Percentiles rank a stretch among this genome's conserved stretches.
phyloP scores from a whole-genome alignment of 345 rosid genomes.

The Arabidopsis arenosa region DNA sequence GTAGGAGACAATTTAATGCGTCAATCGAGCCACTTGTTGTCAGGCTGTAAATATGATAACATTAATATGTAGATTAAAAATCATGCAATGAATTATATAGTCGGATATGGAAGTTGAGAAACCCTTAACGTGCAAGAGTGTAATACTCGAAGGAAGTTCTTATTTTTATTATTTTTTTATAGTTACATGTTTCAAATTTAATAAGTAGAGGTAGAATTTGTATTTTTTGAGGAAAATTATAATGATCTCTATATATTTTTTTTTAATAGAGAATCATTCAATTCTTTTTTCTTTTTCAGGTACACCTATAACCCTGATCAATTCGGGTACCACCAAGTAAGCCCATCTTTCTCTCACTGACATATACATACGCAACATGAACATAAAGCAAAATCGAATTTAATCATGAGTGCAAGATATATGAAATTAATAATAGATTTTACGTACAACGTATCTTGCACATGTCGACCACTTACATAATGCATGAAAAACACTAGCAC shows the following conservation, averaged over 20 bases:
- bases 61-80: conserved; percentile 15
- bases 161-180: background rate
- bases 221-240: too few species aligned
- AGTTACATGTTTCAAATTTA: background rate
- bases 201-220: background rate
- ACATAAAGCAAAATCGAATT: conserved; percentile 31
- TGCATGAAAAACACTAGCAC: conserved; percentile 38
- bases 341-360: conserved; percentile 34
- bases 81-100: background rate
- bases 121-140: conserved; percentile 20
- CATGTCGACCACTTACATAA: conserved; percentile 43
- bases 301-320: conserved; percentile 65
- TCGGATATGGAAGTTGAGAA: conserved; percentile 14
- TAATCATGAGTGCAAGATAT: conserved; percentile 36
- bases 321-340: conserved; percentile 78
- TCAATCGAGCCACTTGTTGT: conserved; percentile 46
- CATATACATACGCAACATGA: conserved; percentile 5
- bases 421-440: conserved; percentile 33
- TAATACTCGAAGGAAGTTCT: background rate
- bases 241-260: too few species aligned
- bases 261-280: conserved; percentile 16
- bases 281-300: conserved; percentile 54
- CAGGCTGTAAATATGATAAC: conserved; percentile 46
- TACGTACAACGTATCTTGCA: conserved; percentile 39
- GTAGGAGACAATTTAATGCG: conserved; percentile 47